phyloP scores from a whole-genome alignment of 805 yeast species.

The Barnettozyma californica region DNA sequence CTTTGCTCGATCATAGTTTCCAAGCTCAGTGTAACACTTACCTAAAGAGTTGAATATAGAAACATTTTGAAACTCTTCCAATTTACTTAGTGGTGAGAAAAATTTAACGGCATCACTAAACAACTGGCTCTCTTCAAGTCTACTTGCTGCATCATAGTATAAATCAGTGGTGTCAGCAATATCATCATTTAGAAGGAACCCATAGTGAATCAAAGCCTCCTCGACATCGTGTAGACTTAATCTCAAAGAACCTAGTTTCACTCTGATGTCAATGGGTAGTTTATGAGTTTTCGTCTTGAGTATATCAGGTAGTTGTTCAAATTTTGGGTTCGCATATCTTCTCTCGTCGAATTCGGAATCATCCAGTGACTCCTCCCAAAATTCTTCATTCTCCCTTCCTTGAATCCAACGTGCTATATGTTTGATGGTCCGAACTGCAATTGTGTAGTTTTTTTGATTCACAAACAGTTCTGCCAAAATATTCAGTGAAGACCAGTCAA shows the following conservation, averaged over 20 bases:
- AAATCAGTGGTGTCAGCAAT: conserved; percentile 66
- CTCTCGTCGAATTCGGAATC: conserved; percentile 85
- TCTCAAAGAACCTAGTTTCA: conserved; percentile 72
- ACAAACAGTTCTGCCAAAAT: conserved; percentile 75
- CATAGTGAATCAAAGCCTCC: conserved; percentile 73
- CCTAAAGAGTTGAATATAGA: conserved; percentile 55
- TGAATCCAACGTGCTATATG: conserved; percentile 81
- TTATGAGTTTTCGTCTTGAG: conserved; percentile 37
- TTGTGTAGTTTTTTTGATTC: conserved; percentile 56
- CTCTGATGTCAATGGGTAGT: conserved; percentile 84
- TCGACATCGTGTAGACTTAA: conserved; percentile 54
- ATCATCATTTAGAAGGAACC: conserved; percentile 49
- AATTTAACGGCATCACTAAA: conserved; percentile 73
- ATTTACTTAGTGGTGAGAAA: conserved; percentile 48
- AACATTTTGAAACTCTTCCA: conserved; percentile 46
- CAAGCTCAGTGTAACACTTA: conserved; percentile 70
- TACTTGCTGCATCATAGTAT: conserved; percentile 69
- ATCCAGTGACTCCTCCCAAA: conserved; percentile 43
- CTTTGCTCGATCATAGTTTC: conserved; percentile 61
- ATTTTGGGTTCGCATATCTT: conserved; percentile 44
- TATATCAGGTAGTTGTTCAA: conserved; percentile 32
- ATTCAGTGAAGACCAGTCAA: conserved; percentile 87
- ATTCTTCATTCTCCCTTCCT: conserved; percentile 46
- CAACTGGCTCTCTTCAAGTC: conserved; percentile 61
- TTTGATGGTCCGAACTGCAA: conserved; percentile 63